Conservation (phyloP, 805 yeast genomes). For the Schwanniomyces polymorphus region DNA sequence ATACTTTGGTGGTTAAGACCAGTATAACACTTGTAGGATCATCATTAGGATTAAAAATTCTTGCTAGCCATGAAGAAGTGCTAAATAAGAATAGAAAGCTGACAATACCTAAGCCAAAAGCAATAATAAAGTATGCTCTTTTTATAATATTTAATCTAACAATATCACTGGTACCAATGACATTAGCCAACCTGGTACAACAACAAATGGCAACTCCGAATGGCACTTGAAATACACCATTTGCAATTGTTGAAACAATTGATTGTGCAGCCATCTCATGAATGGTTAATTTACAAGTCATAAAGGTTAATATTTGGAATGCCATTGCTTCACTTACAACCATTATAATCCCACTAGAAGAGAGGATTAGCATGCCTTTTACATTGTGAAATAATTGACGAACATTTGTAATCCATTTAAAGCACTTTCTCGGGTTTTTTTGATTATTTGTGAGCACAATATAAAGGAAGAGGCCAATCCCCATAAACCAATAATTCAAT, state of each 20-base stretch:
- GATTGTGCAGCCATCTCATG: not conserved
- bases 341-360: not conserved
- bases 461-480: not conserved
- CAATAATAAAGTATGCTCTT: not conserved
- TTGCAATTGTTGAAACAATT: not conserved
- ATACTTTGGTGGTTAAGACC: not conserved
- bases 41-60: not conserved
- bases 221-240: not conserved
- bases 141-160: not conserved
- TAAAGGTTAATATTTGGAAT: not conserved
- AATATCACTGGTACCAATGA: not conserved
- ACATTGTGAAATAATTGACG: not conserved
- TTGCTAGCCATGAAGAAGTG: not conserved
- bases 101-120: not conserved
- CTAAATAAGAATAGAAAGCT: not conserved
- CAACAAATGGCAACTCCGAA: not conserved
- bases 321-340: not conserved
- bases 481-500: not conserved
- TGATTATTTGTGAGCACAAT: not conserved
- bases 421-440: not conserved
- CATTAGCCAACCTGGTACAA: slow-evolving; percentile 1
- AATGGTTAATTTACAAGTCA: not conserved
- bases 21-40: not conserved
- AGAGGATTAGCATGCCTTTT: not conserved
- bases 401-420: not conserved